phyloP scores from a whole-genome alignment of 345 rosid species.

The Dipteronia dyeriana region DNA sequence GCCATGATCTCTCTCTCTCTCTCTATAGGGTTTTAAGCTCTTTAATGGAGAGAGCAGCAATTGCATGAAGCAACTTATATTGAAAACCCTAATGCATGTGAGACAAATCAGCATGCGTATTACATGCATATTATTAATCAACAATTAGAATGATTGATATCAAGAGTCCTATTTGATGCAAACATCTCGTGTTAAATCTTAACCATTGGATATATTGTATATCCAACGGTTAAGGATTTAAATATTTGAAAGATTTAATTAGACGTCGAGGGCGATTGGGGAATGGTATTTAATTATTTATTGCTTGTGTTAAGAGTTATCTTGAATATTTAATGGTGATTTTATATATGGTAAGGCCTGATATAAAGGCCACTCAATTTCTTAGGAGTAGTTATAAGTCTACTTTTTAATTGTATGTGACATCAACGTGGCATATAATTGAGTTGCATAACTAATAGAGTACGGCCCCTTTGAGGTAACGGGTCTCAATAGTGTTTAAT shows the following conservation, averaged over 20 bases:
- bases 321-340: not conserved
- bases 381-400: slow-evolving; percentile 11
- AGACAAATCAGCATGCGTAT: not conserved
- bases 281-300: not conserved
- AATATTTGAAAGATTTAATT: no score
- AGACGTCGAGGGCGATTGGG: no score
- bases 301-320: slow-evolving; percentile 8
- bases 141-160: not conserved
- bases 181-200: no score
- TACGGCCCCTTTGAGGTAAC: not conserved
- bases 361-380: not conserved
- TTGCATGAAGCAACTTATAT: not conserved
- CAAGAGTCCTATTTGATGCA: no score
- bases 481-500: slow-evolving; percentile 14
- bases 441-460: slow-evolving; percentile 24
- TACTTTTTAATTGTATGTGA: slow-evolving; percentile 5
- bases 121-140: no score
- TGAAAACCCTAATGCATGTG: not conserved
- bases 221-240: no score
- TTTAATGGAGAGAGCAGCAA: not conserved
- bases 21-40: not conserved
- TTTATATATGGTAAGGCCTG: not conserved
- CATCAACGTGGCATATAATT: not conserved
- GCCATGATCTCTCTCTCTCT: slow-evolving; percentile 23
- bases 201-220: no score